Conservation (phyloP, 768 basidiomycete species). For the Hemileccinum rubropunctum region DNA sequence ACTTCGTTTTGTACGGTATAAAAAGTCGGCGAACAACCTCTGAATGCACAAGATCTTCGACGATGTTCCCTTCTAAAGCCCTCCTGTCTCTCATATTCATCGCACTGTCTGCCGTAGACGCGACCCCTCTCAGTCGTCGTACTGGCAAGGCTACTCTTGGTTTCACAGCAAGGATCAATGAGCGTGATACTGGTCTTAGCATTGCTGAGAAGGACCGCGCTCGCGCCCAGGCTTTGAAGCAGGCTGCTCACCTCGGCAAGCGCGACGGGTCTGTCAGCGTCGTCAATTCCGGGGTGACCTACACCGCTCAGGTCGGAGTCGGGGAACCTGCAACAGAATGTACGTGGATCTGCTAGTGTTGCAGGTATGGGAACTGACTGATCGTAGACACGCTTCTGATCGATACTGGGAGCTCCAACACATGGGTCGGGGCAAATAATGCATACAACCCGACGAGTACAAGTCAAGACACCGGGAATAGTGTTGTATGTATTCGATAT, state of each 20-base stretch:
- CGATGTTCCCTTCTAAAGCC: neutral
- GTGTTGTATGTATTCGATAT: constrained; percentile 9
- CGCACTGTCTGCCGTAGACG: neutral
- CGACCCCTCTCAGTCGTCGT: neutral
- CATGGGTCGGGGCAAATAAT: neutral
- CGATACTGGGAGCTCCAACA: too few species aligned
- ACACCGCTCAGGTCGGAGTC: too few species aligned
- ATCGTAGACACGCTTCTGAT: neutral
- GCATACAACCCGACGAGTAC: constrained; percentile 4
- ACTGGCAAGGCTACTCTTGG: neutral
- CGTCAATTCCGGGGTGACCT: too few species aligned
- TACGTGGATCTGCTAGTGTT: too few species aligned
- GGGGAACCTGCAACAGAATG: too few species aligned
- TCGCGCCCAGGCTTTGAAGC: constrained; percentile 8
- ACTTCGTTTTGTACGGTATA: too few species aligned
- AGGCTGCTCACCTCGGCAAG: neutral
- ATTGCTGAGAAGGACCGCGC: constrained; percentile 16
- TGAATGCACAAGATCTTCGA: too few species aligned
- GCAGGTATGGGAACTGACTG: too few species aligned
- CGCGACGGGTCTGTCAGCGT: too few species aligned
- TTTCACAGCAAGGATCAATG: neutral
- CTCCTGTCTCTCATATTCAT: neutral
- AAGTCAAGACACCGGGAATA: constrained; percentile 11
- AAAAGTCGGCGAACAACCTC: too few species aligned
- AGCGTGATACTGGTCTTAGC: neutral